Percentiles rank a stretch among this genome's conserved stretches.
Conservation (phyloP, 208 protist species). For the Zelonia costaricensis region DNA sequence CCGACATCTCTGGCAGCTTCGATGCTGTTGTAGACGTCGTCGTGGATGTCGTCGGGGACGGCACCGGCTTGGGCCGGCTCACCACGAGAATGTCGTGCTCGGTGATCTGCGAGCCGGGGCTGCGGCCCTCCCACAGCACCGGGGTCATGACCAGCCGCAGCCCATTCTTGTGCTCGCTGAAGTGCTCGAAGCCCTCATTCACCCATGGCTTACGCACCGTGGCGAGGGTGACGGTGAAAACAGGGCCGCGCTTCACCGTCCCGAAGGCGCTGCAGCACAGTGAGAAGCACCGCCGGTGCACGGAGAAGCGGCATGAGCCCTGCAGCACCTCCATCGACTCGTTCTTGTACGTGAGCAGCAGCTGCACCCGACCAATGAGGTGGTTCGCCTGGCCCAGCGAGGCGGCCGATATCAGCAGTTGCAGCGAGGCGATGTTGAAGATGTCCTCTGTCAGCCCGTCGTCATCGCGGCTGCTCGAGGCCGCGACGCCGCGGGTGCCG, state of each 20-base stretch:
- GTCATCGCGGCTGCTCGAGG: slow-evolving; percentile 11
- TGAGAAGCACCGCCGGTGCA: slow-evolving; percentile 52
- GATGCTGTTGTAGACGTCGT: neutral
- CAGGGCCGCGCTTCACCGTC: slow-evolving; percentile 40
- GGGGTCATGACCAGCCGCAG: slow-evolving; percentile 69
- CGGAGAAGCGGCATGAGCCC: slow-evolving; percentile 65
- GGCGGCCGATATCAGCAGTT: slow-evolving; percentile 53
- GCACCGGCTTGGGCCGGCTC: slow-evolving; percentile 27
- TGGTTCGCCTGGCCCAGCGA: slow-evolving; percentile 66
- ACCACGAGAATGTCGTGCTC: slow-evolving; percentile 68
- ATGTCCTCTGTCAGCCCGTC: slow-evolving; percentile 21
- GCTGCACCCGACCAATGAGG: slow-evolving; percentile 59
- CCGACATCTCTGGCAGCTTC: too few species aligned
- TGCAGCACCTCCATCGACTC: slow-evolving; percentile 66
- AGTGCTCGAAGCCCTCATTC: slow-evolving; percentile 46
- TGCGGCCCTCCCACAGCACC: slow-evolving; percentile 51
- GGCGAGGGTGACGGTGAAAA: slow-evolving; percentile 65
- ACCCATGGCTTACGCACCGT: slow-evolving; percentile 54
- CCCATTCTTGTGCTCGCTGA: slow-evolving; percentile 52
- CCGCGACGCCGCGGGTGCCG: neutral
- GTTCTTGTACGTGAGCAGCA: slow-evolving; percentile 66
- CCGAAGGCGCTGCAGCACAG: slow-evolving; percentile 59
- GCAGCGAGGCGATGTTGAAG: slow-evolving; percentile 41
- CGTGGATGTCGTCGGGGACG: neutral
- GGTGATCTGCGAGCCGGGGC: slow-evolving; percentile 48